Evolutionary conservation across 176 grass and related monocot species (phyloP).

Genomic region (Luzula sylvatica): DNA sequence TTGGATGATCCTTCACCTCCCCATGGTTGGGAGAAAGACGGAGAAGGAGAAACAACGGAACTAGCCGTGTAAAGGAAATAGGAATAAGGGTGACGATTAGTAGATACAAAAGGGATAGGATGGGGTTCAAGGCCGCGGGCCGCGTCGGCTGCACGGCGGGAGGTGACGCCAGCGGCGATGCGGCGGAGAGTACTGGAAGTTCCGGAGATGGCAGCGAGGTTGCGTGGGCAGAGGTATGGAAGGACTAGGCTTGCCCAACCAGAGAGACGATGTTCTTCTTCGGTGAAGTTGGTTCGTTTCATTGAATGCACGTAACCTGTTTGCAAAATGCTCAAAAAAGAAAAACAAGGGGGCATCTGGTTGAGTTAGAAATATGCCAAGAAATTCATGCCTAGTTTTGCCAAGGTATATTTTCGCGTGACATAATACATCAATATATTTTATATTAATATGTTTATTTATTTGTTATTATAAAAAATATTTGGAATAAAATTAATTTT

Average conservation of each 20-base stretch:
- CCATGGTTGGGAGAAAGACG: conserved; percentile 40
- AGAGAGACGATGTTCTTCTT: background rate
- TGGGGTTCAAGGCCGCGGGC: conserved; percentile 45
- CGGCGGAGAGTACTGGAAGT: conserved; percentile 32
- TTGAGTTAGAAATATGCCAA: too few relatives aligned
- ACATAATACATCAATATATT: too few relatives aligned
- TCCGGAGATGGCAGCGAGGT: conserved; percentile 40
- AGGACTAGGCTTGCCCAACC: conserved; percentile 51
- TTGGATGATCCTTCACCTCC: conserved; percentile 18
- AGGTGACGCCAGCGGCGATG: conserved; percentile 23
- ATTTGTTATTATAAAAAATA: too few relatives aligned
- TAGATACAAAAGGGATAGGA: conserved; percentile 45
- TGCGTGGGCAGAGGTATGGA: conserved; percentile 37
- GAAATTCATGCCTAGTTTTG: too few relatives aligned
- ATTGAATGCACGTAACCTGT: conserved; percentile 6
- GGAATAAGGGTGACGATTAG: conserved; percentile 35
- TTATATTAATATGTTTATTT: too few relatives aligned
- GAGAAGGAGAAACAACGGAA: conserved; percentile 22
- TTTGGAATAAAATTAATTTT: too few relatives aligned
- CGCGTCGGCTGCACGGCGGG: conserved; percentile 41
- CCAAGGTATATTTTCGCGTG: too few relatives aligned
- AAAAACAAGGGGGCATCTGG: background rate
- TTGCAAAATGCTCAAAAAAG: background rate
- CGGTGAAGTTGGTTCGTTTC: conserved; percentile 16
- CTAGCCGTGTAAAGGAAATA: conserved; percentile 58